Conservation (phyloP, 768 basidiomycete species). For the Mycena albidolilacea region DNA sequence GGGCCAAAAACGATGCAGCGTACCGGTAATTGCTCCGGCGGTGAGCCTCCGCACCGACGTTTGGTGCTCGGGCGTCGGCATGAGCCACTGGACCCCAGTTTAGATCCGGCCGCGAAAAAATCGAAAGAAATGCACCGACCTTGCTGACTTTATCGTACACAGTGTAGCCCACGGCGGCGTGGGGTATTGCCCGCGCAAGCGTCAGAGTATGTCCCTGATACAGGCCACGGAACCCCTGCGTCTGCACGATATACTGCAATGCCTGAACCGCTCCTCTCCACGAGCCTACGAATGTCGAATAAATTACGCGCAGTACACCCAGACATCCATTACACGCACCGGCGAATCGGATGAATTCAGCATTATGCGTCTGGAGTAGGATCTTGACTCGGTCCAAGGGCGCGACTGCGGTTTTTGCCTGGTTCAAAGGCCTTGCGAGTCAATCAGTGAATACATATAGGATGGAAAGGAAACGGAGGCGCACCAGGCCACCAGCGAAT, state of each 20-base stretch:
- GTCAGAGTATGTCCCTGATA: slow-evolving; percentile 98
- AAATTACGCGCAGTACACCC: slow-evolving; percentile 44
- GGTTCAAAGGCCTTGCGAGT: slow-evolving; percentile 25
- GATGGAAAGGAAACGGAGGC: slow-evolving; percentile 50
- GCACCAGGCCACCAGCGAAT: slow-evolving; percentile 92
- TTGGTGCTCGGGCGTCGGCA: slow-evolving; percentile 86
- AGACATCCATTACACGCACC: slow-evolving; percentile 63
- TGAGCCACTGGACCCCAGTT: slow-evolving; percentile 66
- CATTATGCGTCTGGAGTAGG: slow-evolving; percentile 96
- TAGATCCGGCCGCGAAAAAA: slow-evolving; percentile 15
- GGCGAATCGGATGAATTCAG: slow-evolving; percentile 94
- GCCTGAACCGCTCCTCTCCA: slow-evolving; percentile 91
- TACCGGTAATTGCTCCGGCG: slow-evolving; percentile 92
- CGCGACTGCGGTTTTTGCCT: slow-evolving; percentile 97
- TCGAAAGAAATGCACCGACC: slow-evolving; percentile 58
- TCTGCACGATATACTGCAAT: slow-evolving; percentile 76
- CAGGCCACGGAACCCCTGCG: slow-evolving; percentile 82
- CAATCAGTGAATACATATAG: slow-evolving; percentile 34
- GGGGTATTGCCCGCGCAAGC: slow-evolving; percentile 94
- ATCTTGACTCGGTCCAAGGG: slow-evolving; percentile 99
- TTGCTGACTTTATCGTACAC: slow-evolving; percentile 91
- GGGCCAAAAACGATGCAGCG: slow-evolving; percentile 40
- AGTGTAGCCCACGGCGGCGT: slow-evolving; percentile 98
- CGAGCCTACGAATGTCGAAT: slow-evolving; percentile 66
- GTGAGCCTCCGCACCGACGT: slow-evolving; percentile 86